Evolutionary conservation across 2,329 filamentous ascomycete species (phyloP), one percentile per base, ranked within the genome.

Genomic region (Aspergillus jensenii): DNA sequence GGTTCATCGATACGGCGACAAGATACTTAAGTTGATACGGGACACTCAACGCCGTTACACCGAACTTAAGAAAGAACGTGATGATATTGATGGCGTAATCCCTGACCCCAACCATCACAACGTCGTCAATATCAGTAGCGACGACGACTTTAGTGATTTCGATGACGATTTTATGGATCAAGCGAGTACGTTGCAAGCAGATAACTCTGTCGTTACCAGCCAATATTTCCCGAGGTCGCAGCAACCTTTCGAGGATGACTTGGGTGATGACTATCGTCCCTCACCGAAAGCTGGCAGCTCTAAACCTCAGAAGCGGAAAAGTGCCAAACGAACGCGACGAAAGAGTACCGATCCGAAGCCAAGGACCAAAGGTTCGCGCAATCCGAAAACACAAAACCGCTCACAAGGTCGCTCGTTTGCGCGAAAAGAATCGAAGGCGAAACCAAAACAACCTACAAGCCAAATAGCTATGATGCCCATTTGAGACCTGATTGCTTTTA

Each of bases 71-170:
- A 63, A 76, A 68, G 77, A 81, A 19, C 72, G 72, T 14, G 71
- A 74, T 4, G 67, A 77, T 31, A 80, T 78, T 2, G 83, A 85
- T 61, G 81, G 81, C 40, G 65, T 75, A 68, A 71, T 78, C 21
- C 74, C 73, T 23, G 76, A 78, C 60, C 76, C 72, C 9, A 78
- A 79, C 43, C 78, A 79, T 51, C 74, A 76, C 55, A 80, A 78
- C 59, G 77, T 77, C 51, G 73, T 79, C 60, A 75, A 74, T 53
- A 69, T 78, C 52, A 76, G 73, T 48, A 77, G 75, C 56, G 57
- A 59, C 35, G 59, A 59, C 6, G 68, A 74, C 31, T 72, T 71
- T 56, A 69, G 65, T 61, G 71, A 70, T 56, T 68, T 69, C 27
- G 71, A 62, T 4, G 67, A 62, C 3, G 66, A 73, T 48, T 71